phyloP scores from a whole-genome alignment of 495 filamentous ascomycete genomes.

The Evernia prunastri region DNA sequence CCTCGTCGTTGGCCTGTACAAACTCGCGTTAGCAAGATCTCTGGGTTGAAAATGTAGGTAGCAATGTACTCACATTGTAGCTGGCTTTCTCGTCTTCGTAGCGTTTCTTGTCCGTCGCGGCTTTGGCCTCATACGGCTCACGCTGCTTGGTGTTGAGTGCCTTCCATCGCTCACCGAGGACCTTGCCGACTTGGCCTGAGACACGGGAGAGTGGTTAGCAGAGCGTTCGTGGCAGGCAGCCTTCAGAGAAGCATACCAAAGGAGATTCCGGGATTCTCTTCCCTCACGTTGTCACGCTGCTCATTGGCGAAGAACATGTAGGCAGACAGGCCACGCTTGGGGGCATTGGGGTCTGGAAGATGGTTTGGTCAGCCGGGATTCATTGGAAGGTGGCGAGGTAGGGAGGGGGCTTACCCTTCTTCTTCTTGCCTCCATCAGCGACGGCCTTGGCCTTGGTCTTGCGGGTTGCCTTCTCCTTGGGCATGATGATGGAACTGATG shows the following conservation, averaged over 20 bases:
- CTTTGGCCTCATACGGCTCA: slow-evolving; percentile 90
- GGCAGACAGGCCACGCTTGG: slow-evolving; percentile 97
- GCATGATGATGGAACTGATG: slow-evolving; percentile 51
- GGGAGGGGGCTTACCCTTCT: slow-evolving; percentile 62
- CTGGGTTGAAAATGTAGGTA: not conserved
- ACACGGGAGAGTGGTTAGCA: slow-evolving; percentile 22
- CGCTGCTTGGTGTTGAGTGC: slow-evolving; percentile 81
- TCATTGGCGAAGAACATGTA: slow-evolving; percentile 99
- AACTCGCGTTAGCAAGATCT: slow-evolving; percentile 25
- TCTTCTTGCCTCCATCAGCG: slow-evolving; percentile 55
- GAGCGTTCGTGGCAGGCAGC: slow-evolving; percentile 4
- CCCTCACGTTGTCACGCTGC: slow-evolving; percentile 93
- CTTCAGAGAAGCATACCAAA: slow-evolving; percentile 61
- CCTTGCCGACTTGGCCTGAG: slow-evolving; percentile 91
- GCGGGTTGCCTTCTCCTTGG: slow-evolving; percentile 61
- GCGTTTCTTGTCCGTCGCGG: slow-evolving; percentile 92
- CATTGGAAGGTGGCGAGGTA: slow-evolving; percentile 9
- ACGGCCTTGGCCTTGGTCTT: slow-evolving; percentile 48
- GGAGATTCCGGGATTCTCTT: slow-evolving; percentile 95
- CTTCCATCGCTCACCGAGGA: slow-evolving; percentile 98
- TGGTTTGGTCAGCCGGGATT: slow-evolving; percentile 6
- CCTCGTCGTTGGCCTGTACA: slow-evolving; percentile 40
- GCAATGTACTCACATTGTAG: slow-evolving; percentile 63
- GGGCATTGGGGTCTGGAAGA: slow-evolving; percentile 82
- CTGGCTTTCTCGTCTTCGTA: slow-evolving; percentile 95